Conservation (phyloP, 768 basidiomycete species). For the Agaricus sinodeliciosus region DNA sequence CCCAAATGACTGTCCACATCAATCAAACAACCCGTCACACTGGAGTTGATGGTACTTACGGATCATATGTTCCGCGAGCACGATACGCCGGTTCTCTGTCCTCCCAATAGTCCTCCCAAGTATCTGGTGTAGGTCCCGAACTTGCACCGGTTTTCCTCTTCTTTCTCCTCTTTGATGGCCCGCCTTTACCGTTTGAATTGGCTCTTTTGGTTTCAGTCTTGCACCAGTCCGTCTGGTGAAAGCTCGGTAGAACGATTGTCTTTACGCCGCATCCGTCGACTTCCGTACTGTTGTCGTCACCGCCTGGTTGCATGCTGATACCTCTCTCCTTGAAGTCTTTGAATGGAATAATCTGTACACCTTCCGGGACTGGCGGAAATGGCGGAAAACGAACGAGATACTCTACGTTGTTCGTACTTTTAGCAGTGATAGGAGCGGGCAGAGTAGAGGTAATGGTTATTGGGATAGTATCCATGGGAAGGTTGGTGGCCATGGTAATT, state of each 20-base stretch:
- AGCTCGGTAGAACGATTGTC: conserved; percentile 46
- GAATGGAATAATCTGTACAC: conserved; percentile 37
- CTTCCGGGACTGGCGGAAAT: conserved; percentile 36
- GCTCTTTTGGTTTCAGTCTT: conserved; percentile 51
- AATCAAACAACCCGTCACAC: conserved; percentile 3
- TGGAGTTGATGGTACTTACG: conserved; percentile 31
- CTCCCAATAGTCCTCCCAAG: conserved; percentile 74
- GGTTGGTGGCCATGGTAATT: conserved; percentile 1
- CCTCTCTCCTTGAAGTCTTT: conserved; percentile 33
- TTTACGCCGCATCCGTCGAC: conserved; percentile 62
- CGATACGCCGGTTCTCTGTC: conserved; percentile 42
- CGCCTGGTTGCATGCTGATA: conserved; percentile 23
- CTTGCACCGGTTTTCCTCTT: conserved; percentile 14
- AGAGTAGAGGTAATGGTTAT: background rate
- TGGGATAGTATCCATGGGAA: background rate
- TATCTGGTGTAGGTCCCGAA: conserved; percentile 14
- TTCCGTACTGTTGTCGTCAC: conserved; percentile 49
- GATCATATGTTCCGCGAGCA: conserved; percentile 37
- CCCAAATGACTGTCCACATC: conserved; percentile 23
- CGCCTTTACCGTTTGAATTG: conserved; percentile 9
- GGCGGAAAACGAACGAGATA: conserved; percentile 36
- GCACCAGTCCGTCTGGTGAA: conserved; percentile 48
- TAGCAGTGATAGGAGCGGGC: background rate
- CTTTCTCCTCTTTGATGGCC: conserved; percentile 8
- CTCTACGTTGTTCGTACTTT: conserved; percentile 1